These are phyloP conservation scores for Annulohypoxylon truncatum DNA, from an alignment of 2,329 filamentous ascomycete species.

Conservation along the genomic window DNA sequence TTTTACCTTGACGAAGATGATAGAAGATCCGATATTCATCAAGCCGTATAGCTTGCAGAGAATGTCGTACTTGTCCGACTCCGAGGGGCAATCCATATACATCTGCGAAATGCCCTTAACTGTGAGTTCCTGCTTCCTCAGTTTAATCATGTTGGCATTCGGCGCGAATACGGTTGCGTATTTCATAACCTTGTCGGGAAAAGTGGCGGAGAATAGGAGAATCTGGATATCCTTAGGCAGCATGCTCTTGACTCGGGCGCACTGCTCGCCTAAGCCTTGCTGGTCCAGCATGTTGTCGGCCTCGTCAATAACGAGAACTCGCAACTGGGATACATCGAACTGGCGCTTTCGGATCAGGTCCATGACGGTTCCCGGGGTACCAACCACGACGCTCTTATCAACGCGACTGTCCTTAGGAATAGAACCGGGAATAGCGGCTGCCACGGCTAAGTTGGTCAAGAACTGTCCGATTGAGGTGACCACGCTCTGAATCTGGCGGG, in stretches of 20 bases:
- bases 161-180: slow-evolving; percentile 90
- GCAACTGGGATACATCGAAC: slow-evolving; percentile 77
- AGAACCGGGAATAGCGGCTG: slow-evolving; percentile 84
- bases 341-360: slow-evolving; percentile 84
- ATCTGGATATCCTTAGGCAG: slow-evolving; percentile 83
- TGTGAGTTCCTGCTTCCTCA: slow-evolving; percentile 91
- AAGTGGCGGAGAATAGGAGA: slow-evolving; percentile 94
- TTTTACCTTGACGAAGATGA: slow-evolving; percentile 93
- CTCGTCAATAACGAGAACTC: slow-evolving; percentile 91
- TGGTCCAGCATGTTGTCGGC: slow-evolving; percentile 99
- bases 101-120: slow-evolving; percentile 98
- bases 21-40: slow-evolving; percentile 96
- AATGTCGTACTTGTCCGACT: slow-evolving; percentile 86
- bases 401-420: slow-evolving; percentile 76
- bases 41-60: slow-evolving; percentile 94
- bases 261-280: slow-evolving; percentile 95
- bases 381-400: slow-evolving; percentile 84
- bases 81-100: slow-evolving; percentile 90
- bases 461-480: slow-evolving; percentile 86
- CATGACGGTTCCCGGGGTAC: slow-evolving; percentile 92
- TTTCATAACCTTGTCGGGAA: slow-evolving; percentile 84
- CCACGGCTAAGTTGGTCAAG: slow-evolving; percentile 78
- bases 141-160: slow-evolving; percentile 84
- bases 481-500: slow-evolving; percentile 91
- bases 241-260: slow-evolving; percentile 83